Evolutionary conservation across 1,284 basidiomycete species (phyloP).

Genomic region (Cystobasidiaceae sp.): DNA sequence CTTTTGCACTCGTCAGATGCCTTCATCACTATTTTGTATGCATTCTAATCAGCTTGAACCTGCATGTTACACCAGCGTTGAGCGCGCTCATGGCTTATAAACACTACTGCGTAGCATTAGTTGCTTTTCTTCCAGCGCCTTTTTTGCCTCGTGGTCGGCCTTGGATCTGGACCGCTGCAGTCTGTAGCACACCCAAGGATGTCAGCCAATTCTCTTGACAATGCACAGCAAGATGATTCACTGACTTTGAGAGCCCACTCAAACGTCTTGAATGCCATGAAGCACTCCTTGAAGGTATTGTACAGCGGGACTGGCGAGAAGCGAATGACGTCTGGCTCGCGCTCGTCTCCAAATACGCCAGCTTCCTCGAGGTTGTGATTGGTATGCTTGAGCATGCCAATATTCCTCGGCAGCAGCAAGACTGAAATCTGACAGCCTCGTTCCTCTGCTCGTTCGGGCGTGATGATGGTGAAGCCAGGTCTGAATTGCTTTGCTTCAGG

Average conservation of each 20-base stretch:
- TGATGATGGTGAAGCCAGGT: conserved; percentile 74
- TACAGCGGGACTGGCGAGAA: conserved; percentile 78
- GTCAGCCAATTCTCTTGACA: no score
- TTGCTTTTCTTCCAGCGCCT: no score
- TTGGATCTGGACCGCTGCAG: conserved; percentile 8
- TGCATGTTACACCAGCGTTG: no score
- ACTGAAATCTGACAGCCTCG: conserved; percentile 83
- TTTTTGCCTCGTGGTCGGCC: conserved; percentile 1
- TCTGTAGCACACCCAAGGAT: background rate
- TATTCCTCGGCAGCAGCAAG: conserved; percentile 60
- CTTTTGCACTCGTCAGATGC: no score
- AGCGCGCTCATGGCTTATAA: no score
- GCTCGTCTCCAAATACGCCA: conserved; percentile 84
- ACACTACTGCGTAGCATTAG: no score
- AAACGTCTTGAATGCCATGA: conserved; percentile 60
- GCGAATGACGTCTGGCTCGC: conserved; percentile 82
- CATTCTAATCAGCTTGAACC: no score
- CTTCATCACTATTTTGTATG: no score
- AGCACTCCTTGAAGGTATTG: conserved; percentile 71
- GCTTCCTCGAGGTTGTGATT: conserved; percentile 56
- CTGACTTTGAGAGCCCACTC: conserved; percentile 39
- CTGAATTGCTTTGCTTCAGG: conserved; percentile 37
- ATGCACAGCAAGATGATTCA: background rate
- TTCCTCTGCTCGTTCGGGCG: conserved; percentile 60
- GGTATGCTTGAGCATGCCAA: conserved; percentile 67